Base-by-base conservation (phyloP, 2,329 filamentous ascomycete genomes). In the Aspergillus oerlinghausenensis region DNA sequence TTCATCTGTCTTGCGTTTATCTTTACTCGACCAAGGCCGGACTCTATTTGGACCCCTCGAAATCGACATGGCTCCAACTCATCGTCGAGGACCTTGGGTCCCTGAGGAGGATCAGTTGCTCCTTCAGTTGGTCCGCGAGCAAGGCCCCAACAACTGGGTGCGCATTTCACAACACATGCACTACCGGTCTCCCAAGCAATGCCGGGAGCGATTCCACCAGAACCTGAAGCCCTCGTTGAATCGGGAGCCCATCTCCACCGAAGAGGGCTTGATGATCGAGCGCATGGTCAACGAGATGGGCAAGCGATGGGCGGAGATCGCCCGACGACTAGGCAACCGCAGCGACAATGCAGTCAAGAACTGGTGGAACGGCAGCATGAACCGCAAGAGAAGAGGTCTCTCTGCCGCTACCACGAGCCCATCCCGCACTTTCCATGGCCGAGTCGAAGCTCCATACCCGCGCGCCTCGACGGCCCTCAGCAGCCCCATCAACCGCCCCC, bases 321-420 rank as follows among this genome's bases (percentile, higher is more conserved):
- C 92, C 48, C 84, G 92, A 63, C 82, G 85, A 49, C 82, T 97
- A 21, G 83, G 88, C 54, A 91, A 91, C 62, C 88, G 92, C 68
- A 96, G 92, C 73, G 92, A 97, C 78, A 97, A 97, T 69, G 89
- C 90, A 28, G 90, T 97, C 61, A 97, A 97, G 84, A 97, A 97
- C 75, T 97, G 92, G 91, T 96, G 90, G 90, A 96, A 96, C 71
- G 92, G 92, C 51, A 90, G 88, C 71, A 89, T 92, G 82, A 96
- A 96, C 77, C 85, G 92, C 67, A 82, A 88, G 67, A 82, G 80
- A 68, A 79, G 86, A 63, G 72, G 79, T 52, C 70, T 76, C 38
- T 65, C 67, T 10, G 66, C 63, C 21, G 61, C 69, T 45, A 67
- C 59, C 48, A 77, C 60, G 73, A 78, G 71, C 61, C 63, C 62